Percentiles rank a stretch among this genome's conserved stretches.
Evolutionary conservation across 257 asterid genomes (phyloP).

Genomic region (Datura wrightii): DNA sequence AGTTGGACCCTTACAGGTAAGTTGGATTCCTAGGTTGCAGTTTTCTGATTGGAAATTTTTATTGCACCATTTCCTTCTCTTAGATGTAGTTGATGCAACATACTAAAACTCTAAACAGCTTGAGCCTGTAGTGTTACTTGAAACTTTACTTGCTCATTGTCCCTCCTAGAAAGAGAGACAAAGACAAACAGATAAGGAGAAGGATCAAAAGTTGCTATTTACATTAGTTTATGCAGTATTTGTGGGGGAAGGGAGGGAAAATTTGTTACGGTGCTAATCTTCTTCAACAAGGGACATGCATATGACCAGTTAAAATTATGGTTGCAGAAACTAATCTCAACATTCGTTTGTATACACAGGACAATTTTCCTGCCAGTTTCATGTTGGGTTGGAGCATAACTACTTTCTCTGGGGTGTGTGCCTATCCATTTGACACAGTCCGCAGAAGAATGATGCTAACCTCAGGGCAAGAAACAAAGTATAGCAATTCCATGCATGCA

Average conservation of each 20-base stretch:
- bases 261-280: neutral
- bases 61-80: conserved; percentile 11
- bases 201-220: neutral
- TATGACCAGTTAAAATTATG: neutral
- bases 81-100: neutral
- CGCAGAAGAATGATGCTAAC: conserved; percentile 98
- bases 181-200: neutral
- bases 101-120: neutral
- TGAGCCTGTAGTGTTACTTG: neutral
- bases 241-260: neutral
- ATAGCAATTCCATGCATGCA: conserved; percentile 68
- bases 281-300: neutral
- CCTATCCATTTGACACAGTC: conserved; percentile 92
- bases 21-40: neutral
- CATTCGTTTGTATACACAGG: conserved; percentile 55
- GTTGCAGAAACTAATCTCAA: neutral
- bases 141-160: neutral
- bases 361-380: conserved; percentile 87
- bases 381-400: conserved; percentile 94
- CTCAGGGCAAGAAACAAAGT: conserved; percentile 82
- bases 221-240: neutral
- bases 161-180: neutral
- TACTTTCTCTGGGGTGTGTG: conserved; percentile 86
- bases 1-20: conserved; percentile 84
- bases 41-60: neutral